phyloP scores from a whole-genome alignment of 495 filamentous ascomycete species.

The Schizothecium vesticola region DNA sequence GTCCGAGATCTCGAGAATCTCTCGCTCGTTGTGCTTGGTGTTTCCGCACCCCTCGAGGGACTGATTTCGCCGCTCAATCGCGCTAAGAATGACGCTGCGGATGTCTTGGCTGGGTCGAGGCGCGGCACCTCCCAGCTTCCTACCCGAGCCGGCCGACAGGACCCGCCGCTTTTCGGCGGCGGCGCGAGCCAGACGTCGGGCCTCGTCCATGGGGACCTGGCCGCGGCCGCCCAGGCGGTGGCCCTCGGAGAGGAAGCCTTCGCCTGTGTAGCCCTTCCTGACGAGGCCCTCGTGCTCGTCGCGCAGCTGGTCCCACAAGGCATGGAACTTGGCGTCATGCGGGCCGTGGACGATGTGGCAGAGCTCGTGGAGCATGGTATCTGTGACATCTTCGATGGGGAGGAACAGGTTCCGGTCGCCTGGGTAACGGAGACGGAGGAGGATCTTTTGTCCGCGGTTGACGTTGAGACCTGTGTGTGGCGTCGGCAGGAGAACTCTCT shows the following conservation, averaged over 20 bases:
- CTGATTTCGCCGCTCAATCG: constrained; percentile 62
- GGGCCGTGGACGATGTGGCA: constrained; percentile 81
- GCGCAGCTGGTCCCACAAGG: constrained; percentile 80
- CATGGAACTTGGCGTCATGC: constrained; percentile 77
- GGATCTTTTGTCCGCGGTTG: constrained; percentile 70
- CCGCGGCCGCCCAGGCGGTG: constrained; percentile 56
- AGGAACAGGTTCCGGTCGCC: constrained; percentile 73
- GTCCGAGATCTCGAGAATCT: constrained; percentile 57
- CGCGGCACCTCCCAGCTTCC: constrained; percentile 62
- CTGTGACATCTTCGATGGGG: constrained; percentile 69
- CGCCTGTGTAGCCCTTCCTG: constrained; percentile 83
- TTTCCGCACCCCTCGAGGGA: constrained; percentile 68
- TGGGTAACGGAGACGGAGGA: constrained; percentile 74
- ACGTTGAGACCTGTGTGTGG: constrained; percentile 60
- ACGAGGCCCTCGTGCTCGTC: constrained; percentile 73
- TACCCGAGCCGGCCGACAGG: constrained; percentile 59
- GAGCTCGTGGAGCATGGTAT: constrained; percentile 96
- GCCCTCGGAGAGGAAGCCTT: constrained; percentile 77
- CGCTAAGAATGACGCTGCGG: constrained; percentile 66
- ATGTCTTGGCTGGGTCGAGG: constrained; percentile 64
- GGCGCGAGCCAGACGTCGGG: constrained; percentile 64
- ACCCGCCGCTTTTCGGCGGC: constrained; percentile 68
- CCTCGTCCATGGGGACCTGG: constrained; percentile 64
- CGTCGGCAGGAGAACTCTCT: background rate
- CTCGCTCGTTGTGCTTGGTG: constrained; percentile 52